These are phyloP conservation scores for Lecanoromycetidae sp. DNA, from an alignment of 2,329 filamentous ascomycete species.

Conservation along the genomic window DNA sequence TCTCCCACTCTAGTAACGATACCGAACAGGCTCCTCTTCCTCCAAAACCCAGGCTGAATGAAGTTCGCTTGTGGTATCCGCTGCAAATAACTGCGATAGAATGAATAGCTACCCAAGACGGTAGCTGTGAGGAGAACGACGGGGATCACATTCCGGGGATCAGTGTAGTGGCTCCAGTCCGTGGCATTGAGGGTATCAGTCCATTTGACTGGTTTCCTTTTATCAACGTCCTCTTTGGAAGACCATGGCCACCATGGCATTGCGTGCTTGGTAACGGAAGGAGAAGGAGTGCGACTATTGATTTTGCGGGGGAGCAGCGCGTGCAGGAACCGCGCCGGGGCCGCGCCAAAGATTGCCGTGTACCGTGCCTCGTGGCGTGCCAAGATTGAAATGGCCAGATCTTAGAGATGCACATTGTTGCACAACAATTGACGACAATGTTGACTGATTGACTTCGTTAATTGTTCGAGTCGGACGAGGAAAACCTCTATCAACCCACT, in stretches of 20 bases:
- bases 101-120: constrained; percentile 16
- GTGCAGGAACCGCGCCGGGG: background rate
- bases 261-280: background rate
- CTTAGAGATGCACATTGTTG: background rate
- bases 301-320: background rate
- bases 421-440: background rate
- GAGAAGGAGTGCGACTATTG: background rate
- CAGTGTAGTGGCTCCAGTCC: constrained; percentile 20
- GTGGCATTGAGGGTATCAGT: constrained; percentile 10
- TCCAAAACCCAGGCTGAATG: constrained; percentile 63
- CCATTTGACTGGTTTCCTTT: constrained; percentile 5
- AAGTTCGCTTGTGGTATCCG: constrained; percentile 68
- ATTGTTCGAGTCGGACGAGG: too few species aligned
- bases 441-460: background rate
- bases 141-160: constrained; percentile 22
- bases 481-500: too few species aligned
- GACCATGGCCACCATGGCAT: constrained; percentile 42
- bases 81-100: constrained; percentile 50
- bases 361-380: background rate
- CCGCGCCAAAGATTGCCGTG: too few species aligned
- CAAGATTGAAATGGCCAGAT: constrained; percentile 1
- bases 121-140: constrained; percentile 21
- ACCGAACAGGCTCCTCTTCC: constrained; percentile 65
- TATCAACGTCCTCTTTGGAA: constrained; percentile 24
- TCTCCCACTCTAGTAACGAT: constrained; percentile 89